Base-by-base conservation (phyloP, 768 basidiomycete genomes). In the Aureoboletus auriporus region DNA sequence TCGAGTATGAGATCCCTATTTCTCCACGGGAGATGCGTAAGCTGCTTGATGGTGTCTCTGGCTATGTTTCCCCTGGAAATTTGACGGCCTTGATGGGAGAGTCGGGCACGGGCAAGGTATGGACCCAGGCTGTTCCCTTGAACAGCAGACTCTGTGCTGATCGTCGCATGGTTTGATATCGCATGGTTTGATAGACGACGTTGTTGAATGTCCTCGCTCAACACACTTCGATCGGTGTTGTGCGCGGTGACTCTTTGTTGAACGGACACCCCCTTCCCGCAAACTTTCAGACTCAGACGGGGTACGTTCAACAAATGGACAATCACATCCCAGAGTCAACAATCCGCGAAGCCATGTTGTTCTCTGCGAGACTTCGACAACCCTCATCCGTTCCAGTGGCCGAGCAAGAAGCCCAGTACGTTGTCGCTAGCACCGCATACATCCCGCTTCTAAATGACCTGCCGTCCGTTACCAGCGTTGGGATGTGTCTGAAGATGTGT, bases 251-350 rank as follows among this genome's bases (percentile, higher is more conserved):
- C 73, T 6, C 66, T 60, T 58, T 76, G 66, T 71, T 80, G 63
- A 67, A 81, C 61, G 67, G 75, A 2, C 64, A 70, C 6, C 46
- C 67, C n/a, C 56, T 75, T 4, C 77, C 78, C 5, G 47, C 66
- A 0, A 75, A 81, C 44, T 81, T 78, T 59, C 70, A 75, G 62
- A 70, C 80, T 52, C 80, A 81, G 66, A 83, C 82, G 78, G 90
- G 89, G 0, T 94, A 92, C 59, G 87, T 84, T 49, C 90, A 94
- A 60, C 93, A 95, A 62, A 80, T 79, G 69, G 89, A 92, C 56
- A 86, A 83, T 0, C 91, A 93, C 66, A 75, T 86, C 13, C 76
- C 77, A 23, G 82, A 82, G 6, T 71, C 80, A 17, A 91, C 89
- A 3, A 89, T 93, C 6, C 75, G 86, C 34, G 90, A 93, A 56